Base-by-base conservation (phyloP, 2,329 filamentous ascomycete species). In the Didymella glomerata region DNA sequence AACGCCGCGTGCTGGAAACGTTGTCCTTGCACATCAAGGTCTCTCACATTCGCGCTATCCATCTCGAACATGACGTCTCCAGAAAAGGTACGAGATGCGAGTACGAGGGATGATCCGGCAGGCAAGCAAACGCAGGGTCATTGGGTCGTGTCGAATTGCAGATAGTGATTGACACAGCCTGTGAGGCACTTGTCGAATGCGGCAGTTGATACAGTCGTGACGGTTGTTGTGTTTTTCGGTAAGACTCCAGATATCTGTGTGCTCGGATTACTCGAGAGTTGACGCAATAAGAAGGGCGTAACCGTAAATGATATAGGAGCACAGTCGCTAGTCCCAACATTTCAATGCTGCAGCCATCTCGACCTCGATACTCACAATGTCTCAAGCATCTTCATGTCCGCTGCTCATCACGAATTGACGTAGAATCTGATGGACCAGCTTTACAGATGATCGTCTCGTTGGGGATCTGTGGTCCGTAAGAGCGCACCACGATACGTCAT, bases 1-100 rank as follows among this genome's bases (percentile, higher is more conserved):
- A 41, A 24, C 11, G 11, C 20, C 3, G 4, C 20, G 38, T 9
- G 22, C 14, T 24, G 20, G 6, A 25, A 16, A n/a, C 18, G 16
- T 7, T 44, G 41, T 24, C 5, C 36, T 40, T 20, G 38, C 38
- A 14, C 20, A 41, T 27, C 8, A 6, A 27, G 13, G 3, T 13
- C 22, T 4, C 24, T 44, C 13, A 27, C 40, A n/a, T 20, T 44
- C 8, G 24, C 41, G 38, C 24, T n/a, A 25, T 44, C 41, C 3
- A 44, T 44, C 50, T 54, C n/a, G 27, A 54, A 59, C 25, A 54
- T 54, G 56, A 54, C 50, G 40, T 54, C 41, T 16, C 34, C n/a
- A 40, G 5, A 27, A 50, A 50, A 40, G 45, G 25, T 22, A 51
- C 46, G 10, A 46, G 8, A 27, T 47, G 32, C 27, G n/a, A 49